These are phyloP conservation scores for Neocatenulostroma microsporum DNA, from an alignment of 2,329 filamentous ascomycete species.

Conservation along the genomic window DNA sequence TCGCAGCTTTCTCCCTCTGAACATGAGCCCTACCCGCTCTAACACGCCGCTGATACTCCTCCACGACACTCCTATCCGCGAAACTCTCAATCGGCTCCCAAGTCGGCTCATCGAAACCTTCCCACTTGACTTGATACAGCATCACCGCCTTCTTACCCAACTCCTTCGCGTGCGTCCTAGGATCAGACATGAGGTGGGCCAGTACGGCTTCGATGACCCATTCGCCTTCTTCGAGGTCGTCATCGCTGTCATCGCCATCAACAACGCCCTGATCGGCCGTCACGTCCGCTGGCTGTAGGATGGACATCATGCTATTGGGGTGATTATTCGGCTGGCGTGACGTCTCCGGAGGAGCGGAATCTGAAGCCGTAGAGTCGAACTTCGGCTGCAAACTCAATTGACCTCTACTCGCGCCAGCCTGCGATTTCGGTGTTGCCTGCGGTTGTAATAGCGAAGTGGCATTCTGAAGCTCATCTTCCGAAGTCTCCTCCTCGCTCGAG, in stretches of 20 bases:
- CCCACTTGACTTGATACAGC: constrained; percentile 30
- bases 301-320: constrained; percentile 3
- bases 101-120: constrained; percentile 22
- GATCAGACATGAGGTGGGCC: constrained; percentile 24
- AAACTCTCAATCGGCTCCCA: constrained; percentile 30
- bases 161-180: constrained; percentile 20
- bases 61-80: constrained; percentile 19
- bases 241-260: constrained; percentile 1
- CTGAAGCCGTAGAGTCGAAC: background rate
- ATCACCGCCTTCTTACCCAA: constrained; percentile 21
- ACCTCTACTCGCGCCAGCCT: background rate
- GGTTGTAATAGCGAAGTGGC: no score
- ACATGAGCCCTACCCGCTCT: no score
- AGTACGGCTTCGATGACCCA: constrained; percentile 25
- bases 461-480: no score
- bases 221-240: constrained; percentile 16
- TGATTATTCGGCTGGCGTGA: constrained; percentile 4
- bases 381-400: background rate
- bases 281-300: constrained; percentile 4
- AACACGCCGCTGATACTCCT: constrained; percentile 20
- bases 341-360: background rate
- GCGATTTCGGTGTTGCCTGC: background rate
- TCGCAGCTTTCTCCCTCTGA: no score
- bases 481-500: background rate
- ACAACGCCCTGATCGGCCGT: no score